Base-by-base conservation (phyloP, 129 eudicot genomes). In the Heracleum sosnowskyi region DNA sequence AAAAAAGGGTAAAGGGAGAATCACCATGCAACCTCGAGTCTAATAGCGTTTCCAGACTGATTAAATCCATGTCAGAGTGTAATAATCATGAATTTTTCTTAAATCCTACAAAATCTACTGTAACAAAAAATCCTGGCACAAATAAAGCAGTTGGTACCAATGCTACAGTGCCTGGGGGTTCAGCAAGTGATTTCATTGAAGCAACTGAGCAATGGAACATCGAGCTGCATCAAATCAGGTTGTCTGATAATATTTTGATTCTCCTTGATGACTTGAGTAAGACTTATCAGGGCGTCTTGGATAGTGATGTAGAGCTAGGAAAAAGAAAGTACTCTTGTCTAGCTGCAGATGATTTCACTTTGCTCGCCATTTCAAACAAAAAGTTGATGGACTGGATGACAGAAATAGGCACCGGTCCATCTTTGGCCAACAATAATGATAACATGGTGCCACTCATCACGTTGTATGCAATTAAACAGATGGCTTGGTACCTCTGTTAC, bases 31-130 rank as follows among this genome's bases (percentile, higher is more conserved):
- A 73, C 51, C 74, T 62, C 72, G 57, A 83, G 62, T 76, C 76
- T 76, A 74, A 77, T 44, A 79, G 76, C 83, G 86, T 51, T 76
- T 73, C 80, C 49, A n/a, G 77, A 39, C 62, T 82, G 73, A 87
- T 81, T 78, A 78, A 88, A 71, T 78, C 93, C 79, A 79, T 82
- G 84, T 47, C 87, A 79, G 84, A 80, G 72, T 85, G 87, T 44
- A 77, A 88, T 86, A 94, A 90, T 87, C 92, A 90, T 73, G 90
- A 92, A 26, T 88, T 85, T 83, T 88, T 88, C 81, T 81, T 90
- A 49, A 87, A 88, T 85, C 91, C 97, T 71, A 44, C 46, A 71
- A 87, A 87, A 78, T 74, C 82, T 79, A 70, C 76, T 76, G 76
- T 31, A 37, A 70, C 74, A 40, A 83, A 74, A 75, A 86, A 70